Evolutionary conservation across 2,329 filamentous ascomycete genomes (phyloP), one percentile per base, ranked within the genome.

Genomic region (Cladophialophora immunda): DNA sequence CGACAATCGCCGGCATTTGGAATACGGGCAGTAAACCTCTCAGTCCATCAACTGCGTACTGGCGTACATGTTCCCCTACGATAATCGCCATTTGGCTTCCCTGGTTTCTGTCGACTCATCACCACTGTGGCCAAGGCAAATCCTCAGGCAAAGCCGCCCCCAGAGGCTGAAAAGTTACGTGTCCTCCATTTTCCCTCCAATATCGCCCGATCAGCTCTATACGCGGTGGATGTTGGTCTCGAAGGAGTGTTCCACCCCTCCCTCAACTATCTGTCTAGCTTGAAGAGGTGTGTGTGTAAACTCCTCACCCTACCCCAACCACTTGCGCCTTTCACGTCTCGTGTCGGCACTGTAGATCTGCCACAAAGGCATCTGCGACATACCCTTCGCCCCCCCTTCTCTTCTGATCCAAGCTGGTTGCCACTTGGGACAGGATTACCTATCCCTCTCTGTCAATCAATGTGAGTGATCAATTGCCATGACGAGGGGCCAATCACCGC

Each of bases 401-500:
- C 9, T 41, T 15, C 58, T 34, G n/a, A 15, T 50, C 45, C 19
- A 25, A 25, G 19, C 6, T 50, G 45, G 19, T 50, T 22, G 45
- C 45, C 45, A 50, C 22, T 25, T 25, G 19, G 45, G 5, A 50
- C 29, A 32, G 45, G 47, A 32, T 61, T 17, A 32, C 45, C 45
- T 50, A 25, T 41, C 52, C 13, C 52, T 13, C 6, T 30, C 52
- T 30, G 17, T 55, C 25, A 34, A 55, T 30, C 30, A 22, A 4
- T 17, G 27, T 55, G 27, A 34, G 30, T 55, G 52, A 32, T 30
- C 52, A 32, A 17, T 22, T 55, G 52, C 30, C 27, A 22, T 55
- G 30, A 55, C 22, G n/a, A 57, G 17, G 17, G 6, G 22, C n/a
- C 59, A 62, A 62, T 62, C 59, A 62, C 32, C 19, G 25, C 7